These are phyloP conservation scores for Cyclotella kingstonii DNA, from an alignment of 108 stramenopile species.

Conservation along the genomic window DNA sequence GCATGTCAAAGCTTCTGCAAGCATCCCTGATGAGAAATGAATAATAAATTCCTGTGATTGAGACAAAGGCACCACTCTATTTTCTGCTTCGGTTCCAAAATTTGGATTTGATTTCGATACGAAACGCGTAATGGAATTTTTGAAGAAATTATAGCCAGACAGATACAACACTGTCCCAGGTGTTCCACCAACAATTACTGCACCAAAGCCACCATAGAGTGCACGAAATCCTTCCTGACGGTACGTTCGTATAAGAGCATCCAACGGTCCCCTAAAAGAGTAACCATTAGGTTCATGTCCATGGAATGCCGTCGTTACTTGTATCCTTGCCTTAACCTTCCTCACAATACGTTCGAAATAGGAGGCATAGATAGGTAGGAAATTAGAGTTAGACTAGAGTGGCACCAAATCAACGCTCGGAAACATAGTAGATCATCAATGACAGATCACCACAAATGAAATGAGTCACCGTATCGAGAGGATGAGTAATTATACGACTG, in stretches of 20 bases:
- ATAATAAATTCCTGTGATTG: slow-evolving; percentile 46
- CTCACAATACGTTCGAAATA: not conserved
- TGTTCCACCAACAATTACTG: slow-evolving; percentile 88
- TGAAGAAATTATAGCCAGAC: slow-evolving; percentile 87
- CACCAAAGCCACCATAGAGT: slow-evolving; percentile 92
- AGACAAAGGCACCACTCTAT: not conserved
- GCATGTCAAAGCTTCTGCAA: slow-evolving; percentile 91
- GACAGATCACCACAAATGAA: not conserved
- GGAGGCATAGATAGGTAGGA: not conserved
- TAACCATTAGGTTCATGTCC: not conserved
- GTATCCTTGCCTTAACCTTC: slow-evolving; percentile 63
- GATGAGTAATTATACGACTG: slow-evolving; percentile 71
- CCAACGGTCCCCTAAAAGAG: slow-evolving; percentile 59
- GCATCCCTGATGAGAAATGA: slow-evolving; percentile 75
- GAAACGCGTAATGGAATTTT: slow-evolving; percentile 43
- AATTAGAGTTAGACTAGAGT: not conserved
- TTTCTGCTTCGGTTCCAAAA: slow-evolving; percentile 1
- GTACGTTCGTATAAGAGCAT: slow-evolving; percentile 63
- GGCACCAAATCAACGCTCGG: not conserved
- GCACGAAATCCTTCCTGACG: slow-evolving; percentile 85
- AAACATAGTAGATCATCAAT: not conserved
- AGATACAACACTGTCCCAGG: slow-evolving; percentile 94
- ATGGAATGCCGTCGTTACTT: slow-evolving; percentile 24
- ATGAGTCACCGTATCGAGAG: slow-evolving; percentile 63
- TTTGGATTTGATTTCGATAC: slow-evolving; percentile 2